A percentile compares a stretch with the other conserved stretches of the same genome.
Evolutionary conservation across 257 asterid genomes (phyloP).

Genomic region (Fraxinus pennsylvanica): DNA sequence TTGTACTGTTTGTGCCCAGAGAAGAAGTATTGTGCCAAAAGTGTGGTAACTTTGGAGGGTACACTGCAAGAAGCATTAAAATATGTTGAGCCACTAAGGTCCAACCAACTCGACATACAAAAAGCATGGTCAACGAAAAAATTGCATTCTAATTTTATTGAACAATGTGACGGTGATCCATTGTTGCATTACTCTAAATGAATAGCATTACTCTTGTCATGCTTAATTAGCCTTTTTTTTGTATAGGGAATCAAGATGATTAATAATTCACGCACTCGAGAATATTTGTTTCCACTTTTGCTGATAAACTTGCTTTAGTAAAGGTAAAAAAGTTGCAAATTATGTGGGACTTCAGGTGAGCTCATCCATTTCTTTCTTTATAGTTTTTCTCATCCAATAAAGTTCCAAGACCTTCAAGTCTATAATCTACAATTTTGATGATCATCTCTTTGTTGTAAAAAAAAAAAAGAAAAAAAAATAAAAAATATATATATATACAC

Average conservation of each 20-base stretch:
- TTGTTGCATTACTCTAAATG: no score
- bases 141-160: no score
- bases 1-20: no score
- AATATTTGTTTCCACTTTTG: constrained; percentile 16
- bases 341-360: not conserved
- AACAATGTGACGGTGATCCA: no score
- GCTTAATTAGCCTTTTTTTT: constrained; percentile 4
- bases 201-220: no score
- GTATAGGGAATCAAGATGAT: not conserved
- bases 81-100: no score
- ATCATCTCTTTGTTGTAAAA: not conserved
- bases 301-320: constrained; percentile 11
- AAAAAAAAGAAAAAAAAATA: no score
- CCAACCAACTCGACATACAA: no score
- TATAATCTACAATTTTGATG: not conserved
- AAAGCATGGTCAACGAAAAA: no score
- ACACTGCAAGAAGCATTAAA: no score
- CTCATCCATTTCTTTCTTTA: not conserved
- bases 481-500: not conserved
- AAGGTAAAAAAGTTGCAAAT: not conserved
- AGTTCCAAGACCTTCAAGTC: not conserved
- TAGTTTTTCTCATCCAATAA: not conserved
- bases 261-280: not conserved
- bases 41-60: no score
- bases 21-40: no score